phyloP scores from a whole-genome alignment of 2,329 filamentous ascomycete genomes.

The Gnomoniopsis sp. region DNA sequence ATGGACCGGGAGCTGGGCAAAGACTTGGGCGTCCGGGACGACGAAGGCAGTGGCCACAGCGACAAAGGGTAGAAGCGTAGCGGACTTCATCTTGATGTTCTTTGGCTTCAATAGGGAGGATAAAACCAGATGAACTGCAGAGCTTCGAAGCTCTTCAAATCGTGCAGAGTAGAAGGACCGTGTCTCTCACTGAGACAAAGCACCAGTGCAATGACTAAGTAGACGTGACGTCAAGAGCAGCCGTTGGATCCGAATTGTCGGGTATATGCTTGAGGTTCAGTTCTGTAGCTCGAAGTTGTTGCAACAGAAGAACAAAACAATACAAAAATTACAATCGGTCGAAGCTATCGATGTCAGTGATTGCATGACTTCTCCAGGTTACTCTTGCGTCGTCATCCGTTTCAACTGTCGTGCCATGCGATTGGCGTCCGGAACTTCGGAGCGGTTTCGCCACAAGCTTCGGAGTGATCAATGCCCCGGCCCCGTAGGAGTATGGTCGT shows the following conservation, averaged over 20 bases:
- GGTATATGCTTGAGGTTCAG: not conserved
- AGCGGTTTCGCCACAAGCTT: slow-evolving; percentile 4
- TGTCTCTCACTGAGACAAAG: not conserved
- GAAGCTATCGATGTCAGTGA: too few species aligned
- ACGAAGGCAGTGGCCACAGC: slow-evolving; percentile 22
- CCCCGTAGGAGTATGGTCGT: not conserved
- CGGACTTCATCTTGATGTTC: slow-evolving; percentile 22
- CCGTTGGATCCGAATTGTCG: not conserved
- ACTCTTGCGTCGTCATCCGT: slow-evolving; percentile 7
- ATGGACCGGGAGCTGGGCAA: slow-evolving; percentile 19
- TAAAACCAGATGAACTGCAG: not conserved
- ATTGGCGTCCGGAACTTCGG: slow-evolving; percentile 1
- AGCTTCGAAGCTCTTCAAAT: not conserved
- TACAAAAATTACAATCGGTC: not conserved
- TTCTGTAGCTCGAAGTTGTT: not conserved
- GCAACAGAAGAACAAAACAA: not conserved
- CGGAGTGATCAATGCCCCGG: slow-evolving; percentile 8
- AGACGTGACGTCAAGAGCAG: slow-evolving; percentile 5
- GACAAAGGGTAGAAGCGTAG: slow-evolving; percentile 17
- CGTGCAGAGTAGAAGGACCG: not conserved
- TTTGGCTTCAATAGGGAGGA: not conserved
- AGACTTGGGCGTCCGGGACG: slow-evolving; percentile 19
- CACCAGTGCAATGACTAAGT: not conserved
- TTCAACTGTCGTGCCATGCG: slow-evolving; percentile 12
- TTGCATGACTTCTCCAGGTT: slow-evolving; percentile 9